Evolutionary conservation across 495 filamentous ascomycete genomes (phyloP), one percentile per base, ranked within the genome.

Genomic region (Neurospora sp.): DNA sequence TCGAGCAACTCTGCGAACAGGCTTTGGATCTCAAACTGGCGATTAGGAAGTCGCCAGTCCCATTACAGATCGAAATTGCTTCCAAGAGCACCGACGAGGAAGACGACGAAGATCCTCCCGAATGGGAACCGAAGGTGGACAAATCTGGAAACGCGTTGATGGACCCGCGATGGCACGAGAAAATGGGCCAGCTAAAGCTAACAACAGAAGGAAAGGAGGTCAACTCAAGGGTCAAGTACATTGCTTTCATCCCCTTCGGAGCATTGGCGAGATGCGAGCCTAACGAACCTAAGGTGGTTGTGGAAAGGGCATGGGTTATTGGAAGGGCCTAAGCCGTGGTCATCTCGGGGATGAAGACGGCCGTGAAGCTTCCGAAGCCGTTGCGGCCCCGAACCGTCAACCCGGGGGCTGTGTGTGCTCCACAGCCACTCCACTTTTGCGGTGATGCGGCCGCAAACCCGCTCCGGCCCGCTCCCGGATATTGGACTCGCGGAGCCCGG

Each of bases 11-110:
- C 3, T 76, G 75, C 61, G 53, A 71, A 17, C n/a, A 71, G 31
- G 75, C 75, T 3, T 16, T 76, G 14, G 39, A 71, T 35, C 40
- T 76, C 8, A 76, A 76, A 20, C 39, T 76, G 9, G 71, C 71
- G 3, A 61, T 76, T 0, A n/a, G 75, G 7, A 61, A 59, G 38
- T 31, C 70, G 0, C 37, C 22, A 0, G 70, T 61, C 1, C n/a
- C 39, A 1, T 73, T 71, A 6, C 74, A 70, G 35, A 68, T 76
- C 37, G 75, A 76, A 40, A 45, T 75, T 0, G 73, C 70, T 1
- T 71, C 70, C 4, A 40, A 40, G 1, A 48, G 70, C 44, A 22
- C 31, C 22, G 41, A 74, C 20, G 69, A 31, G 8, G 53, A 9
- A 65, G 53, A 35, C 6, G 48, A 59, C 4, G 48, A 59, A 14